Evolutionary conservation across 2,329 filamentous ascomycete species (phyloP).

Genomic region (Ploettnerulaceae sp.): DNA sequence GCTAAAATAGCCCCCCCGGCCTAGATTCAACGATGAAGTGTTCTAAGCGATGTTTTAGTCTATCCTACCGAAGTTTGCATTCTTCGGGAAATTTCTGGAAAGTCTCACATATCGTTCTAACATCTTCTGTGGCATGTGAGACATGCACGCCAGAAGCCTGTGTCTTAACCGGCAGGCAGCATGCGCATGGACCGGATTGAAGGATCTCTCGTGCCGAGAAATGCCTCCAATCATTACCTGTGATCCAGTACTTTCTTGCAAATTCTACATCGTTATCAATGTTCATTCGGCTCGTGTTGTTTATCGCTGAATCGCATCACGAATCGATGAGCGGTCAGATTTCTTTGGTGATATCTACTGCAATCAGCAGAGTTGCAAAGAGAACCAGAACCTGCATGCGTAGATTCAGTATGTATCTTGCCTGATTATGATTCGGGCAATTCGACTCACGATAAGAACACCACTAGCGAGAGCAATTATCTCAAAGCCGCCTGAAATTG

Average conservation of each 20-base stretch:
- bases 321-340: slow-evolving; percentile 6
- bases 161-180: slow-evolving; percentile 11
- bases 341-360: slow-evolving; percentile 31
- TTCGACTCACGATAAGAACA: slow-evolving; percentile 43
- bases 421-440: background rate
- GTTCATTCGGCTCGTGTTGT: slow-evolving; percentile 16
- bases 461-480: slow-evolving; percentile 44
- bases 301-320: slow-evolving; percentile 12
- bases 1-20: slow-evolving; percentile 9
- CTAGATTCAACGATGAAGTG: background rate
- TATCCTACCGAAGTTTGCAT: slow-evolving; percentile 1
- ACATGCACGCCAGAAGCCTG: slow-evolving; percentile 8
- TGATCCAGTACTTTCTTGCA: slow-evolving; percentile 18
- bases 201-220: slow-evolving; percentile 10
- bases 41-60: background rate
- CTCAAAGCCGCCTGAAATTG: slow-evolving; percentile 56
- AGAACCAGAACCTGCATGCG: slow-evolving; percentile 25
- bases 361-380: slow-evolving; percentile 29
- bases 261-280: slow-evolving; percentile 13
- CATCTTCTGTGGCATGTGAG: slow-evolving; percentile 14
- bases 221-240: slow-evolving; percentile 15
- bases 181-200: slow-evolving; percentile 9
- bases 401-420: slow-evolving; percentile 6
- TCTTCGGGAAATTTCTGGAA: slow-evolving; percentile 15
- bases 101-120: slow-evolving; percentile 11